A percentile compares a stretch with the other conserved stretches of the same genome.
phyloP scores from a whole-genome alignment of 208 protist species.

The Acanthamoeba lenticulata region DNA sequence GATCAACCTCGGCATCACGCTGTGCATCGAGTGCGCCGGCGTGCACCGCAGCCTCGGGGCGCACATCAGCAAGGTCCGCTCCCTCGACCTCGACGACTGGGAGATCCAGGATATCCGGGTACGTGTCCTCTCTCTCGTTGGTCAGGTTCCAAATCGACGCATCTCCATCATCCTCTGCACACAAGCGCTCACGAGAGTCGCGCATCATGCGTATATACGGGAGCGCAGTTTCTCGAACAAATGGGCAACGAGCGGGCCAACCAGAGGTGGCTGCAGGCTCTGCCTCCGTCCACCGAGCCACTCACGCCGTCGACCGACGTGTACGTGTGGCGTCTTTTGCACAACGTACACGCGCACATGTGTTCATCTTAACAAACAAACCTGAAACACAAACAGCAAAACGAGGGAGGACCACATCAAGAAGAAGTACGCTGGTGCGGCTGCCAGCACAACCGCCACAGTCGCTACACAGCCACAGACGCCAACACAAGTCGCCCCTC shows the following conservation, averaged over 20 bases:
- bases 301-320: conserved; percentile 23
- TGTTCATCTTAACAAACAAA: too few relatives aligned
- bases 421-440: background rate
- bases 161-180: background rate
- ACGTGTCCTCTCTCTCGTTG: background rate
- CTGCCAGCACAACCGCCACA: too few relatives aligned
- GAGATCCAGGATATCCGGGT: conserved; percentile 37
- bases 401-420: conserved; percentile 10
- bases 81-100: conserved; percentile 45
- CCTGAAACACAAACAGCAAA: too few relatives aligned
- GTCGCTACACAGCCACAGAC: too few relatives aligned
- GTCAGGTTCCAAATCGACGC: too few relatives aligned
- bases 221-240: background rate
- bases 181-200: too few relatives aligned
- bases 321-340: too few relatives aligned
- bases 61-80: conserved; percentile 81
- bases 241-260: conserved; percentile 6
- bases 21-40: conserved; percentile 86
- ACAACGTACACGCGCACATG: too few relatives aligned
- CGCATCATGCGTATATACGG: too few relatives aligned
- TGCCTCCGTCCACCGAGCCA: background rate
- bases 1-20: conserved; percentile 85
- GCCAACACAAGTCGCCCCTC: background rate
- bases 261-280: background rate
- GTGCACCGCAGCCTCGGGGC: conserved; percentile 82